A percentile compares a stretch with the other conserved stretches of the same genome.
These are phyloP conservation scores for Calocybe indica DNA, from an alignment of 768 basidiomycete species.

Conservation along the genomic window DNA sequence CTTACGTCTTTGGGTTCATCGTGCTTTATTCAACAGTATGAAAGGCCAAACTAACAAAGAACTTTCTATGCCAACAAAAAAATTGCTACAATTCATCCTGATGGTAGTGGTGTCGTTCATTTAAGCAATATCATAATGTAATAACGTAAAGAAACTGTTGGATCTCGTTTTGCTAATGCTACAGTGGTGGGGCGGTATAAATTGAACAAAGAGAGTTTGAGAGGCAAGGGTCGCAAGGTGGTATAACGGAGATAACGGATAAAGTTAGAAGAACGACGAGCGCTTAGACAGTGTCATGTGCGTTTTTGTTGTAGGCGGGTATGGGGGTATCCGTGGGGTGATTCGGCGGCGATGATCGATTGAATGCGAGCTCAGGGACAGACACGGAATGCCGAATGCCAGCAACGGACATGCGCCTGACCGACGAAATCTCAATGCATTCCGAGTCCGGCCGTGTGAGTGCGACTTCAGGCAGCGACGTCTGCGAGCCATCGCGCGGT, in stretches of 20 bases:
- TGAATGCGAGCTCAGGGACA: constrained; percentile 3
- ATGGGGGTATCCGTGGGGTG: constrained; percentile 8
- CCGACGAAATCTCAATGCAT: constrained; percentile 24
- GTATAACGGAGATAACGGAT: not conserved
- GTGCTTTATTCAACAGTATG: too few relatives aligned
- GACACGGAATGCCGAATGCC: constrained; percentile 1
- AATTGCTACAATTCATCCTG: too few relatives aligned
- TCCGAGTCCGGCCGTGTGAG: constrained; percentile 17
- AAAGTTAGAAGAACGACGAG: not conserved
- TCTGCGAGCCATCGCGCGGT: constrained; percentile 6
- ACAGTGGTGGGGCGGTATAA: too few relatives aligned
- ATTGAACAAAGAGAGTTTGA: too few relatives aligned
- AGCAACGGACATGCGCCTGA: constrained; percentile 11
- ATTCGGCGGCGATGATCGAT: not conserved
- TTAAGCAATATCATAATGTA: too few relatives aligned
- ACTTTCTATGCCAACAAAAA: too few relatives aligned
- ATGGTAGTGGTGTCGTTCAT: too few relatives aligned
- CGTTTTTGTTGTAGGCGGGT: constrained; percentile 1
- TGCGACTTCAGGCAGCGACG: constrained; percentile 7
- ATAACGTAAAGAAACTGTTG: too few relatives aligned
- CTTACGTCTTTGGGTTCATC: too few relatives aligned
- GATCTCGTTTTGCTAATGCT: too few relatives aligned
- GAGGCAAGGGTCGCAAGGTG: too few relatives aligned
- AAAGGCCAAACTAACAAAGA: too few relatives aligned
- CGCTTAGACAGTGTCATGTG: not conserved